These are phyloP conservation scores for Syncephalastrum sp. DNA, from an alignment of 371 early-diverging fungal species.

Conservation along the genomic window DNA sequence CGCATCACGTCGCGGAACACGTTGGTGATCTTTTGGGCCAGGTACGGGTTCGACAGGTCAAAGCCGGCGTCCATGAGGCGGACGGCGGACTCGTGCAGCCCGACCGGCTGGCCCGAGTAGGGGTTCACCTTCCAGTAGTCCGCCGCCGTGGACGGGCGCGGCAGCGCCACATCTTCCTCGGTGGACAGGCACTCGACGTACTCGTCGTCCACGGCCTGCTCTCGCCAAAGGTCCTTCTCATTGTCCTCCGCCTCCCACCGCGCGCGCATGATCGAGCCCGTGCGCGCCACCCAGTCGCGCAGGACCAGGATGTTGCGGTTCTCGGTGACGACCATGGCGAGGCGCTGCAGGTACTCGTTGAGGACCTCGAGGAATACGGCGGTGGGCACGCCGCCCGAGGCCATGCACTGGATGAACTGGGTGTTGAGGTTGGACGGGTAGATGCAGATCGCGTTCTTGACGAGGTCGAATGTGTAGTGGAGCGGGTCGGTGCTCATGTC, in stretches of 20 bases:
- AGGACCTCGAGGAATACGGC: conserved; percentile 38
- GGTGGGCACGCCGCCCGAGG: conserved; percentile 39
- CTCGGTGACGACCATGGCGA: conserved; percentile 27
- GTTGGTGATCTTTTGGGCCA: conserved; percentile 35
- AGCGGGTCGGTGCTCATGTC: conserved; percentile 30
- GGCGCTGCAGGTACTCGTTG: conserved; percentile 33
- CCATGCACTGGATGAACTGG: conserved; percentile 46
- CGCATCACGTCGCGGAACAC: conserved; percentile 37
- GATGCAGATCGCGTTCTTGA: conserved; percentile 32
- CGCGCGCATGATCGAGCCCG: conserved; percentile 27
- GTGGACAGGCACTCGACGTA: conserved; percentile 11
- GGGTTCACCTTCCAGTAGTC: conserved; percentile 18
- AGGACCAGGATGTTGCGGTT: conserved; percentile 30
- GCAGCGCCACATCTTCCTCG: neutral
- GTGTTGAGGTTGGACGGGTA: conserved; percentile 45
- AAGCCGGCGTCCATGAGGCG: conserved; percentile 47
- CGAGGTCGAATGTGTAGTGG: conserved; percentile 45
- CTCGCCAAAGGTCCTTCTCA: conserved; percentile 30
- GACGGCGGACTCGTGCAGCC: conserved; percentile 31
- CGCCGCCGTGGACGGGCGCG: neutral
- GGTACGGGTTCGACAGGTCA: conserved; percentile 37
- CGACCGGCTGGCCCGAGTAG: conserved; percentile 39
- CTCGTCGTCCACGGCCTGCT: conserved; percentile 19
- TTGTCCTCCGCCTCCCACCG: conserved; percentile 35
- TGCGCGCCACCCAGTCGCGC: conserved; percentile 36